Evolutionary conservation across 2,329 filamentous ascomycete genomes (phyloP), one percentile per base, ranked within the genome.

Genomic region (Corynespora cassiicola): DNA sequence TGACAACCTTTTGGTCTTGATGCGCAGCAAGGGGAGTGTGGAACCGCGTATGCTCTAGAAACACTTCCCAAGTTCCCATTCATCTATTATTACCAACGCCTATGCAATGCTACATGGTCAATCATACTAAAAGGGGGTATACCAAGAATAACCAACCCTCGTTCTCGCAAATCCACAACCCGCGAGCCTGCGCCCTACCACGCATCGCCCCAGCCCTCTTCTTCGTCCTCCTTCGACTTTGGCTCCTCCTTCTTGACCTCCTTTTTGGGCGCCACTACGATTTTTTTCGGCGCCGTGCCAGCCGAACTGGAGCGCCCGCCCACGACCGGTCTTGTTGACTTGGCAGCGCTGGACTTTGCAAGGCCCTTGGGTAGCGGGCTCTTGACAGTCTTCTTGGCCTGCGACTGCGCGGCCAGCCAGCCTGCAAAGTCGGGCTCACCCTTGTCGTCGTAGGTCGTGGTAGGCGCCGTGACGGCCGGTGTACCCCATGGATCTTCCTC

Each of bases 371-470:
- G 91, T 37, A 97, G 64, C 3, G 85, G 73, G 51, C 88, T 94
- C 54, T 78, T 79, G 2, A 39, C 63, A 35, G 42, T 67, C 58
- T 77, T 77, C 72, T 95, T 96, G 47, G 87, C 81, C 47, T 85
- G 79, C 5, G 87, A 83, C 64, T 96, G 90, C 9, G 91, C 90
- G 9, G 89, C 90, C 15, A 97, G 70, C 91, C 94, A 97, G 5
- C 90, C 91, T 5, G 90, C 92, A 68, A 99, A 97, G 66, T 97
- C 94, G 0, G 92, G 92, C 66, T 99, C 92, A 3, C 86, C 85
- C 17, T 87, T 84, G 54, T 96, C 90, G 42, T 92, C 88, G 50
- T 87, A 92, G 0, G 85, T 78, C 6, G 60, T 78, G 6, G 65
- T 35, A 8, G 55, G 40, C 9, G 54, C 47, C 20, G 68, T 64